These are phyloP conservation scores for Penicillium simplicissimum DNA, from an alignment of 495 filamentous ascomycete species.

Conservation along the genomic window DNA sequence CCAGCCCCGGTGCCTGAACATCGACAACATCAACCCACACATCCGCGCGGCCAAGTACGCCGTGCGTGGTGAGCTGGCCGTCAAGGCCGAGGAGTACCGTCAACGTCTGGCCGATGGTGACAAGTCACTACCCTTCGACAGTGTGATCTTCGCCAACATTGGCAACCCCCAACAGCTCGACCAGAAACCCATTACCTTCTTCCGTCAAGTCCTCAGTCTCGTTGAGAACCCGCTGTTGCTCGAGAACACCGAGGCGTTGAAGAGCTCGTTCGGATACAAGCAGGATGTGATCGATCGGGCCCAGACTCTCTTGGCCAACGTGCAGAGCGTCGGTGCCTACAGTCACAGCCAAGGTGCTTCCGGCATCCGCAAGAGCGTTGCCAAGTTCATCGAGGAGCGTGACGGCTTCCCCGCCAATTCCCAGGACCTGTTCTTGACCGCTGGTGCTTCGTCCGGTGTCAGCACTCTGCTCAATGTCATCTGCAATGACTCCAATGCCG, in stretches of 20 bases:
- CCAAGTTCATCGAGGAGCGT: constrained; percentile 86
- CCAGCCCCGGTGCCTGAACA: constrained; percentile 60
- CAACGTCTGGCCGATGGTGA: constrained; percentile 62
- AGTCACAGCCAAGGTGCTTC: constrained; percentile 88
- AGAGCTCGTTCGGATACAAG: constrained; percentile 71
- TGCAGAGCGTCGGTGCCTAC: constrained; percentile 93
- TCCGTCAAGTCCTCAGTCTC: constrained; percentile 93
- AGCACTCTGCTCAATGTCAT: constrained; percentile 90
- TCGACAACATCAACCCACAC: constrained; percentile 90
- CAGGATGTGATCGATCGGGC: constrained; percentile 86
- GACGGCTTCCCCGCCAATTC: constrained; percentile 84
- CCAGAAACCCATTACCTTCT: constrained; percentile 98
- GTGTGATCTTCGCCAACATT: constrained; percentile 95
- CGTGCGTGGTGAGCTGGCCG: constrained; percentile 91
- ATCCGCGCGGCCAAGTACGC: constrained; percentile 88
- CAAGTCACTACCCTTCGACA: constrained; percentile 75
- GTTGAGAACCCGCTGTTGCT: constrained; percentile 86
- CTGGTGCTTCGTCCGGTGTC: constrained; percentile 90
- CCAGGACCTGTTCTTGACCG: constrained; percentile 79
- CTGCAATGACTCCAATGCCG: constrained; percentile 74
- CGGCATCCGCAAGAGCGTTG: constrained; percentile 82
- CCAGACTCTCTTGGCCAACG: constrained; percentile 71
- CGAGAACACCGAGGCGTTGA: constrained; percentile 71
- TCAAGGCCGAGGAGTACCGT: constrained; percentile 86
- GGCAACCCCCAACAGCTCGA: constrained; percentile 98